Conservation (phyloP, 805 yeast species). For the Lipomyces sp. region DNA sequence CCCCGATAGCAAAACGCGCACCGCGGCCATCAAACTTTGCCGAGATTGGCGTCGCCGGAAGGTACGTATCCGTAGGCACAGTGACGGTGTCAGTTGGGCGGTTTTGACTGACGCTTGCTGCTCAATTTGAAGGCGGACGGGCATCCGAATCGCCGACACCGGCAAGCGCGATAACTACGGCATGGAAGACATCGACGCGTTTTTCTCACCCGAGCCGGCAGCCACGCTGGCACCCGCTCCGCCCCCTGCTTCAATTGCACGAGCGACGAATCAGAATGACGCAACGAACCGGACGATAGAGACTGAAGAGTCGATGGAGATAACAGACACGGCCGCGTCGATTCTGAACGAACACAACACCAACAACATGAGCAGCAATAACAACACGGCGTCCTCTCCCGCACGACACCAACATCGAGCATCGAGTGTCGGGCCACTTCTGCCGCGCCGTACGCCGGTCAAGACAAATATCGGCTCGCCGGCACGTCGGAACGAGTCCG, state of each 20-base stretch:
- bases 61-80: slow-evolving; percentile 6
- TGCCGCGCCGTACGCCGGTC: slow-evolving; percentile 27
- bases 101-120: background rate
- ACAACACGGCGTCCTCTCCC: background rate
- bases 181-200: slow-evolving; percentile 31
- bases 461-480: slow-evolving; percentile 27
- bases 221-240: background rate
- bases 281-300: slow-evolving; percentile 13
- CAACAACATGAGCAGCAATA: no score
- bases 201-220: slow-evolving; percentile 26
- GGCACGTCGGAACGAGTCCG: slow-evolving; percentile 14
- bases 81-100: no score
- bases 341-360: no score
- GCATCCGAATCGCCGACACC: slow-evolving; percentile 29
- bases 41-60: slow-evolving; percentile 26
- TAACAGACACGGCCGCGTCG: slow-evolving; percentile 1
- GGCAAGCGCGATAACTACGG: slow-evolving; percentile 31
- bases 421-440: slow-evolving; percentile 4
- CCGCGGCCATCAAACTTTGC: slow-evolving; percentile 21
- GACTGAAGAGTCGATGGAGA: slow-evolving; percentile 21
- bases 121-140: slow-evolving; percentile 26
- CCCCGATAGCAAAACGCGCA: slow-evolving; percentile 11
- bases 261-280: background rate
- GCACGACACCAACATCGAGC: background rate
- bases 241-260: background rate